Evolutionary conservation across 2,329 filamentous ascomycete genomes (phyloP).

Genomic region (Paraphaeosphaeria sporulosa): DNA sequence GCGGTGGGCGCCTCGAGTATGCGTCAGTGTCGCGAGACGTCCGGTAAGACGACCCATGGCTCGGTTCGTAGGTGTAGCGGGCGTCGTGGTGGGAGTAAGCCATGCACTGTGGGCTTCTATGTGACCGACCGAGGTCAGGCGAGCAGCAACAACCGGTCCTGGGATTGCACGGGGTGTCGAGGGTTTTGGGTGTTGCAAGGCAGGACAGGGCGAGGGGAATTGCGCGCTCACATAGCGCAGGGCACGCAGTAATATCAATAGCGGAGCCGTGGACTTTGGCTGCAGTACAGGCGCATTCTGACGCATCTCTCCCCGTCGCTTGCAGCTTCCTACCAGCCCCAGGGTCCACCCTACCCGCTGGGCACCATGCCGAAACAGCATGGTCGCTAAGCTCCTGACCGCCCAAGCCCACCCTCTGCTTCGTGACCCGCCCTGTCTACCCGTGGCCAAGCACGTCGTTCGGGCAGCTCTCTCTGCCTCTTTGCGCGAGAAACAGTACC

Average conservation of each 20-base stretch:
- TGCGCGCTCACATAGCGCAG: slow-evolving; percentile 12
- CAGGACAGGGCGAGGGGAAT: background rate
- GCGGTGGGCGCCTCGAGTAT: slow-evolving; percentile 30
- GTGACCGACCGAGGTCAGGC: slow-evolving; percentile 18
- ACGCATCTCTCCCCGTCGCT: slow-evolving; percentile 16
- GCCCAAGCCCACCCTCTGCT: slow-evolving; percentile 13
- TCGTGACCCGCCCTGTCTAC: background rate
- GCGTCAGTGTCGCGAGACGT: slow-evolving; percentile 33
- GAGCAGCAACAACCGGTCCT: slow-evolving; percentile 11
- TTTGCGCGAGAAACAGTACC: too few relatives aligned
- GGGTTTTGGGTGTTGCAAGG: background rate
- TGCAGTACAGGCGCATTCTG: slow-evolving; percentile 13
- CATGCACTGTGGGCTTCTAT: slow-evolving; percentile 23
- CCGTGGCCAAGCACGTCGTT: background rate
- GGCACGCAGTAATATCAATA: slow-evolving; percentile 3
- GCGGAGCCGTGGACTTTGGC: slow-evolving; percentile 7
- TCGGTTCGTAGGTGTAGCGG: slow-evolving; percentile 29
- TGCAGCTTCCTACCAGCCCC: background rate
- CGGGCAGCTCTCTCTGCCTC: too few relatives aligned
- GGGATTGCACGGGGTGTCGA: background rate
- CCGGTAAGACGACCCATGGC: slow-evolving; percentile 36
- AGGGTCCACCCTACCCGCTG: background rate
- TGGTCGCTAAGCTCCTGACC: slow-evolving; percentile 18
- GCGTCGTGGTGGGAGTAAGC: slow-evolving; percentile 34
- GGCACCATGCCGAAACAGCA: background rate